phyloP scores from a whole-genome alignment of 2,329 filamentous ascomycete genomes.

The Cytospora paraplurivora region DNA sequence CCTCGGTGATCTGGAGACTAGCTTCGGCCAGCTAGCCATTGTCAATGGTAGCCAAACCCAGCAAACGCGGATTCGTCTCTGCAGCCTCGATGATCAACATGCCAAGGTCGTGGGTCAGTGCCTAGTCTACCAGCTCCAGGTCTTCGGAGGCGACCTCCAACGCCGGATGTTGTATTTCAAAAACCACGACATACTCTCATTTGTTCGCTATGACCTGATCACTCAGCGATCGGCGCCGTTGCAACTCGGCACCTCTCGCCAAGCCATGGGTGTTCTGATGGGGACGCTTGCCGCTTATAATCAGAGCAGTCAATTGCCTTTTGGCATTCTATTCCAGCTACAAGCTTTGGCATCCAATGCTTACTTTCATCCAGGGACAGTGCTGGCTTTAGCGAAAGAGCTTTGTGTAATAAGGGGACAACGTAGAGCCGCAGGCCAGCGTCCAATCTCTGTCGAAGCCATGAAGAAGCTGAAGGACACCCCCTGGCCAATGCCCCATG shows the following conservation, averaged over 20 bases:
- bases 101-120: constrained; percentile 43
- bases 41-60: constrained; percentile 17
- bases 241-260: constrained; percentile 23
- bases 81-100: constrained; percentile 37
- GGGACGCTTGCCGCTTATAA: constrained; percentile 35
- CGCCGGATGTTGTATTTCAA: constrained; percentile 36
- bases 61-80: constrained; percentile 35
- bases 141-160: constrained; percentile 35
- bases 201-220: constrained; percentile 33
- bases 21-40: constrained; percentile 24
- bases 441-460: constrained; percentile 53
- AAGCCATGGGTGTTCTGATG: constrained; percentile 39
- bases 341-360: constrained; percentile 65
- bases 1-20: not conserved
- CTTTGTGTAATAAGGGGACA: constrained; percentile 42
- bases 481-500: constrained; percentile 55
- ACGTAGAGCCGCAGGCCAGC: constrained; percentile 30
- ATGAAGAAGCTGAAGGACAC: constrained; percentile 57
- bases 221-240: not conserved
- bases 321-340: constrained; percentile 62
- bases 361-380: constrained; percentile 58
- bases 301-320: constrained; percentile 45
- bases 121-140: constrained; percentile 47
- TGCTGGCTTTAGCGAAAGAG: constrained; percentile 47
- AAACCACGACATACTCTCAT: constrained; percentile 33